phyloP scores from a whole-genome alignment of 306 rosid species.

The Acacia melanoxylon region DNA sequence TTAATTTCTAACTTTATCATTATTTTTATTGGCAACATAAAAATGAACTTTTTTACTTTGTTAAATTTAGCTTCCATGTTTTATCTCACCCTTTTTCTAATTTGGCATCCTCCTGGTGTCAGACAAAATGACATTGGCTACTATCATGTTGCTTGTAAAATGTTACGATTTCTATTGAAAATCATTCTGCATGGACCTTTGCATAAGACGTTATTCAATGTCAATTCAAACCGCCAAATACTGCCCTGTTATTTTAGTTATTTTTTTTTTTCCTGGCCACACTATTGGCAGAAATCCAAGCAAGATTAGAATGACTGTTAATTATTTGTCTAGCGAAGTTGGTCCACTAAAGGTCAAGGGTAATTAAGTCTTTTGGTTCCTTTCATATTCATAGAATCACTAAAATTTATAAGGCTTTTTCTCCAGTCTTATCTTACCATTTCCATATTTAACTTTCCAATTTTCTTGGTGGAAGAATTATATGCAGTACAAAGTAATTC shows the following conservation, averaged over 20 bases:
- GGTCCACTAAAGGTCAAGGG: neutral
- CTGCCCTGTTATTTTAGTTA: neutral
- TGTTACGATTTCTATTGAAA: neutral
- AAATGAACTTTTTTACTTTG: neutral
- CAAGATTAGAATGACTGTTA: neutral
- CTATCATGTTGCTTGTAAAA: neutral
- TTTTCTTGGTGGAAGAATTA: neutral
- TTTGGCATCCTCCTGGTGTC: neutral
- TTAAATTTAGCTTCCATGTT: neutral
- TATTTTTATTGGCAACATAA: neutral
- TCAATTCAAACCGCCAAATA: neutral
- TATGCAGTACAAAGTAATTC: neutral
- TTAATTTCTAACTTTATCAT: neutral
- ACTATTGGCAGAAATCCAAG: conserved; percentile 3
- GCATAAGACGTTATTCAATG: neutral
- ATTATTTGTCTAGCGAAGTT: neutral
- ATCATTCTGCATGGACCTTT: neutral
- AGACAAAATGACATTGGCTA: neutral
- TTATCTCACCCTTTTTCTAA: neutral
- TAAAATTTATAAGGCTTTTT: neutral
- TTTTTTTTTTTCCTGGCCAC: neutral
- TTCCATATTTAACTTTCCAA: neutral
- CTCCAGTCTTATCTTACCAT: too few species aligned
- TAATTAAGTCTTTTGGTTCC: neutral
- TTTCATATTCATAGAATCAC: neutral